Percentiles rank a stretch among this genome's conserved stretches.
phyloP scores from a whole-genome alignment of 169 alveolate species.

The Eimeria acervulina region DNA sequence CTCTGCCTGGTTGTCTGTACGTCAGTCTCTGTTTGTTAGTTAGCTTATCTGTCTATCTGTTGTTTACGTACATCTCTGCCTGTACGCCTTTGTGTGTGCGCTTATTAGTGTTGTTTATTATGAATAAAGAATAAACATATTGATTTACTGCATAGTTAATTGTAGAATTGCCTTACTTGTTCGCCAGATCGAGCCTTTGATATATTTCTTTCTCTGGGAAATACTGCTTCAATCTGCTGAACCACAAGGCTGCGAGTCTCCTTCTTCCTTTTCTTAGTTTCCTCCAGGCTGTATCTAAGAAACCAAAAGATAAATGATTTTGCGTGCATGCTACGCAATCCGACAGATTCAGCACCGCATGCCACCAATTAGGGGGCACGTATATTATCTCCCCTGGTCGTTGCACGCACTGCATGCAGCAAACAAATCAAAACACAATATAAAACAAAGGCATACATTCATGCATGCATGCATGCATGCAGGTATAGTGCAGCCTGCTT shows the following conservation, averaged over 20 bases:
- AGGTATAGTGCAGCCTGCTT: too few species aligned
- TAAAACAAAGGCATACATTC: not conserved
- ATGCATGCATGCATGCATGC: too few species aligned
- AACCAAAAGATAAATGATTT: conserved; percentile 77
- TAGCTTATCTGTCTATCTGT: too few species aligned
- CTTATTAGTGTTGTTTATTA: too few species aligned
- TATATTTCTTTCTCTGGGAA: conserved; percentile 42
- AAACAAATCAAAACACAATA: not conserved
- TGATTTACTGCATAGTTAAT: too few species aligned
- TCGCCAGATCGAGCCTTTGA: not conserved
- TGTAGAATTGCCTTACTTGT: conserved; percentile 46
- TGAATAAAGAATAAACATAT: too few species aligned
- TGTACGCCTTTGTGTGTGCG: not conserved
- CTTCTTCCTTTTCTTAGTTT: conserved; percentile 61
- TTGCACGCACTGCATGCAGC: conserved; percentile 85
- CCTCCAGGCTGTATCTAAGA: conserved; percentile 75
- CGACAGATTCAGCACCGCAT: conserved; percentile 92
- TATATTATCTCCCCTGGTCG: conserved; percentile 93
- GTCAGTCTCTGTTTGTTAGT: too few species aligned
- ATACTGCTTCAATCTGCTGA: conserved; percentile 26
- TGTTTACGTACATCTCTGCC: too few species aligned
- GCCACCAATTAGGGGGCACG: conserved; percentile 96
- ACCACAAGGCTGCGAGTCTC: conserved; percentile 55
- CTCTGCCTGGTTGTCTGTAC: not conserved
- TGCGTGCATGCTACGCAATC: conserved; percentile 91